Evolutionary conservation across 768 basidiomycete genomes (phyloP).

Genomic region (Tephrocybe rancida): DNA sequence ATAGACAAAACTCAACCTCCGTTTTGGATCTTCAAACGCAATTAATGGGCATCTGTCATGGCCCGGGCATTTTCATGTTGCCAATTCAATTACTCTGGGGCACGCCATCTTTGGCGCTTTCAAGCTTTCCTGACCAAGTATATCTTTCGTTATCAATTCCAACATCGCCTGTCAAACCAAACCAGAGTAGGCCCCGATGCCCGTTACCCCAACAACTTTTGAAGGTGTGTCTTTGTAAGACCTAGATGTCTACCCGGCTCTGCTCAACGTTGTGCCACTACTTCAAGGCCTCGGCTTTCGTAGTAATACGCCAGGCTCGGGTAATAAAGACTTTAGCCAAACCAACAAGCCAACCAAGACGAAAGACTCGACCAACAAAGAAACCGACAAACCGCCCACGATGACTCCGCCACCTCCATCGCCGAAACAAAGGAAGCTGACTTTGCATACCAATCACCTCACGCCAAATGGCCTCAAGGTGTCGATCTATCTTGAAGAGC

Average conservation of each 20-base stretch:
- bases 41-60: too few species aligned
- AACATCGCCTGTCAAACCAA: too few species aligned
- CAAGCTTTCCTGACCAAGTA: not conserved
- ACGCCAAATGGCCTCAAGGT: conserved; percentile 26
- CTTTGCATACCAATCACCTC: conserved; percentile 20
- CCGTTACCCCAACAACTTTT: too few species aligned
- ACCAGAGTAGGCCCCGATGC: too few species aligned
- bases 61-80: too few species aligned
- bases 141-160: too few species aligned
- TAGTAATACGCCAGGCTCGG: not conserved
- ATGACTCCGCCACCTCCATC: not conserved
- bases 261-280: not conserved
- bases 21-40: too few species aligned
- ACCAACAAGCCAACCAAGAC: not conserved
- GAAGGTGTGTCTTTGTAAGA: not conserved
- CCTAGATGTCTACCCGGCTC: not conserved
- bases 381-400: too few species aligned
- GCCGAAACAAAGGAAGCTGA: conserved; percentile 12
- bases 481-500: conserved; percentile 21
- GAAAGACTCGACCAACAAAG: not conserved
- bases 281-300: not conserved
- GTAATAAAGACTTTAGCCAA: not conserved
- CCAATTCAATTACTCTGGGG: too few species aligned
- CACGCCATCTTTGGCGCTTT: too few species aligned
- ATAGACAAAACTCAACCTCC: too few species aligned